phyloP scores from a whole-genome alignment of 306 rosid genomes.

The Corylus americana region DNA sequence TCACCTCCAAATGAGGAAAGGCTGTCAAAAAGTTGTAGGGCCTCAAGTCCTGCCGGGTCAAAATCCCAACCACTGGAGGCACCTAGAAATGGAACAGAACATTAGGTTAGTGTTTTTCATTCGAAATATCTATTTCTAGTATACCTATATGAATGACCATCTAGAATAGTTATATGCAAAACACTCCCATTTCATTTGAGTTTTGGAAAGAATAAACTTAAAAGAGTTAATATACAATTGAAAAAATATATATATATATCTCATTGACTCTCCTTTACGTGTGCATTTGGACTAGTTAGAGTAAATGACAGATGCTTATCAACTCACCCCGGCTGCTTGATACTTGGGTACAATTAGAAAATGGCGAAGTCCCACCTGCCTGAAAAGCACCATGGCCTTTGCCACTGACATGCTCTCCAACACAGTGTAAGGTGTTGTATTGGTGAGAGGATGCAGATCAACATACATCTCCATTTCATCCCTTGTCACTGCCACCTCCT shows the following conservation, averaged over 20 bases:
- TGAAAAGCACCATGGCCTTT: conserved; percentile 86
- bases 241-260: too few relatives aligned
- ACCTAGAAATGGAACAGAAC: conserved; percentile 44
- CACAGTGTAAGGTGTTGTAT: conserved; percentile 79
- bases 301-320: conserved; percentile 13
- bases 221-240: too few relatives aligned
- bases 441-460: conserved; percentile 88
- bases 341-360: conserved; percentile 80
- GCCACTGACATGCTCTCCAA: conserved; percentile 75
- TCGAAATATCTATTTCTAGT: neutral
- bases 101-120: conserved; percentile 34
- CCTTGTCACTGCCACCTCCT: conserved; percentile 69
- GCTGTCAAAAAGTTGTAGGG: conserved; percentile 73
- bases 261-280: neutral
- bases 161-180: neutral
- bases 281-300: conserved; percentile 8
- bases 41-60: conserved; percentile 83
- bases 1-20: conserved; percentile 60
- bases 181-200: neutral
- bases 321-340: conserved; percentile 76
- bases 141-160: neutral
- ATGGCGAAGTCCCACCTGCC: conserved; percentile 86
- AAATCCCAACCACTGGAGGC: conserved; percentile 75
- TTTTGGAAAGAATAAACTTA: neutral
- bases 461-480: conserved; percentile 84